Evolutionary conservation across 2,329 filamentous ascomycete genomes (phyloP), one percentile per base, ranked within the genome.

Genomic region (Corinectria fuckeliana): DNA sequence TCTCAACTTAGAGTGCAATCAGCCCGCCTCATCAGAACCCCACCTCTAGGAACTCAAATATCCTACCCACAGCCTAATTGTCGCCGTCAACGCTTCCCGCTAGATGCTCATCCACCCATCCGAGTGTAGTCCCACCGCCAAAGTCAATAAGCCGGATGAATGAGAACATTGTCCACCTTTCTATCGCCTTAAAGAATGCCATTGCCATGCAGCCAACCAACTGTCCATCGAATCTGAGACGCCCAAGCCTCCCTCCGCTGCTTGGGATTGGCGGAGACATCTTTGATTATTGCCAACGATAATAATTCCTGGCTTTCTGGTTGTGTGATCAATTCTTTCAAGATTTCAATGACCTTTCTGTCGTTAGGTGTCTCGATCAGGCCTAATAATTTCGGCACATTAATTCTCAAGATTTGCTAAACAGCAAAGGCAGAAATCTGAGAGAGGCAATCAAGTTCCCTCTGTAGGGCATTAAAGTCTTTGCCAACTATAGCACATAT

Each of bases 111-210:
- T 65, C 60, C 18, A 65, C 60, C 58, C 56, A 64, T 20, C 62
- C 62, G 8, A 21, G 23, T 16, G 60, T 58, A 23, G n/a, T 57
- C 30, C 59, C 56, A 14, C 59, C 62, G 13, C 26, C 8, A 28
- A 28, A 5, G 26, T 6, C 26, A 10, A 28, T 28, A 28, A 28
- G n/a, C n/a, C n/a, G 36, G 16, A 49, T 63, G 45, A 61, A n/a
- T 48, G 26, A 65, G 55, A n/a, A 65, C 28, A 42, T 65, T 63
- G 25, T 42, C 44, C 9, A 60, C 42, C 39, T 65, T 65, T 23
- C 41, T 60, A 39, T 63, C 58, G 2, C 63, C 60, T 55, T 60
- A 63, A 20, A 61, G 26, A 23, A 63, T 20, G n/a, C 60, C 57
- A 26, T 50, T 55, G 10, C 34, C 32, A 45, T 61, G 57, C 21